Percentiles rank a stretch among this genome's conserved stretches.
These are phyloP conservation scores for Urtica urens DNA, from an alignment of 306 rosid species.

Conservation along the genomic window DNA sequence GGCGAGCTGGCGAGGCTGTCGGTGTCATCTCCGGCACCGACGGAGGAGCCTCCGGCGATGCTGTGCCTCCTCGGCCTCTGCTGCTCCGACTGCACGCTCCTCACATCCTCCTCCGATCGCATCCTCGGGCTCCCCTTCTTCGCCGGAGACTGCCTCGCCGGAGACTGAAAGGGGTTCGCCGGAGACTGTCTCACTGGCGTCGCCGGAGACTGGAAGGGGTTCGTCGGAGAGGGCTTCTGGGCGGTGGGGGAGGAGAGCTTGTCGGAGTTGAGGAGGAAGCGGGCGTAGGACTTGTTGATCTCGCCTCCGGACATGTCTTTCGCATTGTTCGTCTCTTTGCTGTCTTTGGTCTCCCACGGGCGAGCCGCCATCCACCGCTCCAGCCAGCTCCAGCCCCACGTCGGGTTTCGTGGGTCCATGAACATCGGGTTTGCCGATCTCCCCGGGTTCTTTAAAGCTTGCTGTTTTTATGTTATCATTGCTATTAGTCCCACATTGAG, in stretches of 20 bases:
- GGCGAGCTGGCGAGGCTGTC: constrained; percentile 71
- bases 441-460: constrained; percentile 64
- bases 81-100: constrained; percentile 61
- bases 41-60: constrained; percentile 46
- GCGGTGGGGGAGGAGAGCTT: constrained; percentile 76
- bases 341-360: constrained; percentile 51
- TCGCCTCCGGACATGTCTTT: constrained; percentile 55
- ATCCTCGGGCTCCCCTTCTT: constrained; percentile 62
- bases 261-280: constrained; percentile 75
- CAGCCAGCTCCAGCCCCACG: constrained; percentile 99
- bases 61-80: constrained; percentile 77
- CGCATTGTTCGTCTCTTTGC: constrained; percentile 46
- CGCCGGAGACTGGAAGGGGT: constrained; percentile 40
- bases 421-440: constrained; percentile 73
- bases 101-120: constrained; percentile 51
- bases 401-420: constrained; percentile 90
- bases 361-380: constrained; percentile 95
- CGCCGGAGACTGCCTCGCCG: constrained; percentile 26
- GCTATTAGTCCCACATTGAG: no score
- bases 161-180: constrained; percentile 42
- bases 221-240: constrained; percentile 45
- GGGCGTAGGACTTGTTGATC: constrained; percentile 82
- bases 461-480: no score
- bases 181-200: no score
- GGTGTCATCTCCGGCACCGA: constrained; percentile 73